Evolutionary conservation across 441 rosid genomes (phyloP).

Genomic region (Arabidopsis hybrid): DNA sequence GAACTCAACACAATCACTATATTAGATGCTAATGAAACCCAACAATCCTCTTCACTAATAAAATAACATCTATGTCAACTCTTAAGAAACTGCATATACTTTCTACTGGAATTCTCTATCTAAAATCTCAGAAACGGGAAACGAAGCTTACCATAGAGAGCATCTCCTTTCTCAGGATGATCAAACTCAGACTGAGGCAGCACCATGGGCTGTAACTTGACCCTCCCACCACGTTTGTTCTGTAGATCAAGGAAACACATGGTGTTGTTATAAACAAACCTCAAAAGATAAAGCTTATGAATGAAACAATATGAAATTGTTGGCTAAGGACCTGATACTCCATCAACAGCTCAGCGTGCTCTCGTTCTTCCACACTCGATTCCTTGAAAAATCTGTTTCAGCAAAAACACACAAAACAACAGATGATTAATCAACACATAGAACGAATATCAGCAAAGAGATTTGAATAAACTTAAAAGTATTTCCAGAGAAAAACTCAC

Average conservation of each 20-base stretch:
- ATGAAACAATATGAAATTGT: conserved; percentile 5
- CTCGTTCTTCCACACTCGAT: conserved; percentile 61
- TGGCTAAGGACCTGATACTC: conserved; percentile 52
- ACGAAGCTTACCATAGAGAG: conserved; percentile 62
- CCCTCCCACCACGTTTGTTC: conserved; percentile 80
- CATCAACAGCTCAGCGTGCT: conserved; percentile 63
- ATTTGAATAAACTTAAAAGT: not conserved
- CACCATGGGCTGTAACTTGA: conserved; percentile 64
- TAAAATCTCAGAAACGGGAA: not conserved
- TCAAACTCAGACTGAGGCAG: conserved; percentile 73
- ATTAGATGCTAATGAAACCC: conserved; percentile 6
- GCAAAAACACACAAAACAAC: conserved; percentile 7
- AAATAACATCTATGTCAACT: not conserved
- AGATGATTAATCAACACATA: not conserved
- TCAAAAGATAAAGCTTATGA: not conserved
- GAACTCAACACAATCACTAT: not conserved
- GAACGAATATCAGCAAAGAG: not conserved
- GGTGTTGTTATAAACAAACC: not conserved
- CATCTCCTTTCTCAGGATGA: conserved; percentile 80
- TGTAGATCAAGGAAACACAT: conserved; percentile 32
- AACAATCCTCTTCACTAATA: conserved; percentile 12
- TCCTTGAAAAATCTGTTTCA: conserved; percentile 59
- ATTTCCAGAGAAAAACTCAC: conserved; percentile 46
- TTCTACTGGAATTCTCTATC: not conserved
- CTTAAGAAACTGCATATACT: not conserved